Conservation (phyloP, 2,329 filamentous ascomycete genomes). For the Fusarium foetens region DNA sequence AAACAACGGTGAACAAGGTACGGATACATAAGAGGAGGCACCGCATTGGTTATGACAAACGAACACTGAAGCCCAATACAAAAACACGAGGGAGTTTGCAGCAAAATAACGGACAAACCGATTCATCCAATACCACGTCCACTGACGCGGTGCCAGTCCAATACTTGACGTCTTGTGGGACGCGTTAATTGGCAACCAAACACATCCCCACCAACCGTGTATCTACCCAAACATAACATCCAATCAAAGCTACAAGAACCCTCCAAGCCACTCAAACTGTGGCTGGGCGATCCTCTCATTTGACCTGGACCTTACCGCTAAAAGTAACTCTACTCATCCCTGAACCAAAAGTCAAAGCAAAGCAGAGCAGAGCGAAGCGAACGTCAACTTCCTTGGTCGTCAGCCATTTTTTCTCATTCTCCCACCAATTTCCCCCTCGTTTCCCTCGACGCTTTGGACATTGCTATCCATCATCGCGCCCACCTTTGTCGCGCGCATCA, state of each 20-base stretch:
- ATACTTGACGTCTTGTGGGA: conserved; percentile 16
- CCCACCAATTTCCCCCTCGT: conserved; percentile 36
- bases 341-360: conserved; percentile 43
- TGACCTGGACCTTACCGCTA: conserved; percentile 23
- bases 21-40: neutral
- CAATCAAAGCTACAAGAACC: conserved; percentile 22
- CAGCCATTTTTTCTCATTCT: conserved; percentile 37
- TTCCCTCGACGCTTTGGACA: conserved; percentile 30
- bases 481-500: conserved; percentile 28
- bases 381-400: conserved; percentile 44
- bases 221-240: conserved; percentile 17
- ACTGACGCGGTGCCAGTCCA: neutral
- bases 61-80: neutral
- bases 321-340: conserved; percentile 40
- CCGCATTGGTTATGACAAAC: neutral
- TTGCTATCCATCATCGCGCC: conserved; percentile 29
- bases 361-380: conserved; percentile 1
- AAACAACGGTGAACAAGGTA: neutral
- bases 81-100: conserved; percentile 2
- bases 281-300: conserved; percentile 35
- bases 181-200: conserved; percentile 34
- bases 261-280: conserved; percentile 33
- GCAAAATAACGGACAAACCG: conserved; percentile 8
- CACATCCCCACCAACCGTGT: conserved; percentile 27
- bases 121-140: neutral